Evolutionary conservation across 2,329 filamentous ascomycete genomes (phyloP).

Genomic region (Plectosphaerella sp.): DNA sequence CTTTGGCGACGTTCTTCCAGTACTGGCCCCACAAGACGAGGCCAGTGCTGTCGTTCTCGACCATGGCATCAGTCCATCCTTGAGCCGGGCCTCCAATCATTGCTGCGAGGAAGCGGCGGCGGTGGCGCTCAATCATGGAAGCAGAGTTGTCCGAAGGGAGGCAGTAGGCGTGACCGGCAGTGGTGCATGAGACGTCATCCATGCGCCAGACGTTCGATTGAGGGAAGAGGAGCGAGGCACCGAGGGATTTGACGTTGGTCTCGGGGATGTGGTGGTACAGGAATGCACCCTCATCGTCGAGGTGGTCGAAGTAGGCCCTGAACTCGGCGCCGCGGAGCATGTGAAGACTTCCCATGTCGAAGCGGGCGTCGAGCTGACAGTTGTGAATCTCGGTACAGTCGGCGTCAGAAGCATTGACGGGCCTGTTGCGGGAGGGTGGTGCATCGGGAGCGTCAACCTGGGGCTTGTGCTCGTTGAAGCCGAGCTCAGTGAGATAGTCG

Average conservation of each 20-base stretch:
- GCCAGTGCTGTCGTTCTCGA: conserved; percentile 14
- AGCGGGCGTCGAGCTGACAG: conserved; percentile 47
- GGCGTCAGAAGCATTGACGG: conserved; percentile 5
- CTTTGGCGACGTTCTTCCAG: background rate
- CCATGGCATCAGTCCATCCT: conserved; percentile 45
- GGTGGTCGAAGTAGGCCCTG: conserved; percentile 40
- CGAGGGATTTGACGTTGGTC: conserved; percentile 48
- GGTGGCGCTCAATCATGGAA: background rate
- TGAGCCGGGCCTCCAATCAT: conserved; percentile 12
- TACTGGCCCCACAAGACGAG: background rate
- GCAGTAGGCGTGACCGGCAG: conserved; percentile 13
- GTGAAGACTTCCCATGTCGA: conserved; percentile 47
- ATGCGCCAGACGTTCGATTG: conserved; percentile 38
- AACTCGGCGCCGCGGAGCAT: conserved; percentile 47
- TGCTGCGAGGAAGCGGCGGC: conserved; percentile 1
- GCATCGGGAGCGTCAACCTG: background rate
- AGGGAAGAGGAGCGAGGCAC: conserved; percentile 48
- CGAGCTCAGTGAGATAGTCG: conserved; percentile 4
- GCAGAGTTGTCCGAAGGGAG: conserved; percentile 1
- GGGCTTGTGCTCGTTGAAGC: background rate
- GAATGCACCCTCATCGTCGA: conserved; percentile 44
- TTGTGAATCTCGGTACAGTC: conserved; percentile 28
- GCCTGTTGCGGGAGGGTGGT: conserved; percentile 10
- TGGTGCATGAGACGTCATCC: conserved; percentile 15
- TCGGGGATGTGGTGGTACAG: conserved; percentile 42